phyloP scores from a whole-genome alignment of 192 early-diverging fungal species.

The Entrophospora sp. region DNA sequence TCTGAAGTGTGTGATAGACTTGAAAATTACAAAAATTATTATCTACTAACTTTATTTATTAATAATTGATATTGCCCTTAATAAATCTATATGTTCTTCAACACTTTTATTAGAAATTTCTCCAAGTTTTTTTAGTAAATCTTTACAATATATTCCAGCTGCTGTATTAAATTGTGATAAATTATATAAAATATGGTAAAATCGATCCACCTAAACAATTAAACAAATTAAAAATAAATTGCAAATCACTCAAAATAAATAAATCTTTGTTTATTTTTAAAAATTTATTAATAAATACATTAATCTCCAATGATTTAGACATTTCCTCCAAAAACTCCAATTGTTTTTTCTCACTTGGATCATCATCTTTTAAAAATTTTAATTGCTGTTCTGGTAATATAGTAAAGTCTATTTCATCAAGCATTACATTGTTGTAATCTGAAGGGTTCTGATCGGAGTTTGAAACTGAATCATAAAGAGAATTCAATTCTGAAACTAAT shows the following conservation, averaged over 20 bases:
- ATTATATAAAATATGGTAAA: slow-evolving; percentile 13
- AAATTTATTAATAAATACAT: slow-evolving; percentile 4
- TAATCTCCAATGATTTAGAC: background rate
- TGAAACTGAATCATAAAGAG: background rate
- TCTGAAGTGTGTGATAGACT: too few species aligned
- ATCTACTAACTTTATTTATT: too few species aligned
- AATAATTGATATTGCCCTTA: too few species aligned
- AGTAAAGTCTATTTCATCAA: slow-evolving; percentile 10
- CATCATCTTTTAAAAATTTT: slow-evolving; percentile 16
- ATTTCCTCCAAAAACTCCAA: background rate
- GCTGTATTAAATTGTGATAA: slow-evolving; percentile 12
- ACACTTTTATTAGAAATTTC: too few species aligned
- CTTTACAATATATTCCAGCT: slow-evolving; percentile 19
- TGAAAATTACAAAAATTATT: too few species aligned
- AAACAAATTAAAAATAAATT: background rate
- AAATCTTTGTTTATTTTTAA: background rate
- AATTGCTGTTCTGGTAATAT: slow-evolving; percentile 15
- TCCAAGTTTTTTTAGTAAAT: slow-evolving; percentile 5
- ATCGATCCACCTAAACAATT: slow-evolving; percentile 21
- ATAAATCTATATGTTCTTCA: too few species aligned
- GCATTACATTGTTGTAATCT: background rate
- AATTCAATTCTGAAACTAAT: background rate
- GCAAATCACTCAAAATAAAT: background rate
- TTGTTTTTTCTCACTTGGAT: background rate
- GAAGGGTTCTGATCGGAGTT: background rate